Percentiles rank a stretch among this genome's conserved stretches.
These are phyloP conservation scores for Calamus simplicifolius DNA, from an alignment of 176 grass and related monocot genomes.

Conservation along the genomic window DNA sequence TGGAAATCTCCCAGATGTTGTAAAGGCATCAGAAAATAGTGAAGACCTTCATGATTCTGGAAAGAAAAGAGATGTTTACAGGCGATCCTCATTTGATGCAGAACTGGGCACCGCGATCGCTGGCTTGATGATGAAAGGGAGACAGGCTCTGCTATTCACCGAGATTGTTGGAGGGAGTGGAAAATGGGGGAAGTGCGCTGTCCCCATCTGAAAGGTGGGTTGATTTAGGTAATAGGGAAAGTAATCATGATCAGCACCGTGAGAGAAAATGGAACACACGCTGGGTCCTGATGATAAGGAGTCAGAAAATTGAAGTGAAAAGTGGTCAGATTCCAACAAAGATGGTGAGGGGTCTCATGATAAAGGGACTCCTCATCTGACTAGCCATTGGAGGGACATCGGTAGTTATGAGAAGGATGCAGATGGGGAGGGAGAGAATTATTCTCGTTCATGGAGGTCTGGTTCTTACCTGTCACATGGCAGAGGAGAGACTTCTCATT, in stretches of 20 bases:
- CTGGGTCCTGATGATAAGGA: slow-evolving; percentile 73
- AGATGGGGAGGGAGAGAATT: slow-evolving; percentile 36
- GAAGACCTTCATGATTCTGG: slow-evolving; percentile 29
- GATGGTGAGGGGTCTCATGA: slow-evolving; percentile 48
- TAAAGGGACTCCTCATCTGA: slow-evolving; percentile 35
- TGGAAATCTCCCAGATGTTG: slow-evolving; percentile 35
- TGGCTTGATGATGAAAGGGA: slow-evolving; percentile 97
- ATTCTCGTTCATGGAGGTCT: slow-evolving; percentile 79
- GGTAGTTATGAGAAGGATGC: slow-evolving; percentile 60
- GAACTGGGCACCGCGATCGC: slow-evolving; percentile 53
- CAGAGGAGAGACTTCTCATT: slow-evolving; percentile 51
- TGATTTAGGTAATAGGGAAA: slow-evolving; percentile 61
- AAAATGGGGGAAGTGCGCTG: slow-evolving; percentile 51
- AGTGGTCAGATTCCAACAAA: slow-evolving; percentile 57
- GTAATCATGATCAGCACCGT: slow-evolving; percentile 52
- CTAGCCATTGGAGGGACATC: slow-evolving; percentile 37
- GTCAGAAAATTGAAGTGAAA: slow-evolving; percentile 59
- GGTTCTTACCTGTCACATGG: slow-evolving; percentile 55
- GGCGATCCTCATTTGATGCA: slow-evolving; percentile 43
- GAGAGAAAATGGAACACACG: slow-evolving; percentile 80
- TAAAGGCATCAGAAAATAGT: slow-evolving; percentile 34
- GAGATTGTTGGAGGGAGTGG: slow-evolving; percentile 65
- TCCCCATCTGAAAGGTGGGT: slow-evolving; percentile 44
- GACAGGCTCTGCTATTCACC: slow-evolving; percentile 56
- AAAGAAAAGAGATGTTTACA: slow-evolving; percentile 67